Conservation (phyloP, 208 protist species). For the Crithidia brevicula region DNA sequence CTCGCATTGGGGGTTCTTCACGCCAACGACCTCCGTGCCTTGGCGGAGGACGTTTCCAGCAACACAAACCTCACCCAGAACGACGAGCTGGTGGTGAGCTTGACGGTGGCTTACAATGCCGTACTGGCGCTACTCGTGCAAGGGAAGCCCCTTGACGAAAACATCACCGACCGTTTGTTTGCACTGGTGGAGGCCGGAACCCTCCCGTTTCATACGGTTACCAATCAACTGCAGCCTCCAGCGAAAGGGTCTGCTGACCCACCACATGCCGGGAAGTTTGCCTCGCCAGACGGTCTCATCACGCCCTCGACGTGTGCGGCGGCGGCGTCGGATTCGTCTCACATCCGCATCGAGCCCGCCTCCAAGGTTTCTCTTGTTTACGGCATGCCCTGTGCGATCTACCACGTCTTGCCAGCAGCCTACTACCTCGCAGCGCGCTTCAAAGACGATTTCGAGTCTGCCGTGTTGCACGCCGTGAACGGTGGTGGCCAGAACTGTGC, state of each 20-base stretch:
- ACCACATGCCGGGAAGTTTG: constrained; percentile 32
- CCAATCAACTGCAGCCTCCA: constrained; percentile 27
- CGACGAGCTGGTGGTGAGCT: constrained; percentile 41
- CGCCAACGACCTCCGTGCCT: constrained; percentile 14
- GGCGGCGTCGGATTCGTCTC: constrained; percentile 21
- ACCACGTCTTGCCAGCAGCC: constrained; percentile 40
- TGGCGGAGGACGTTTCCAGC: constrained; percentile 28
- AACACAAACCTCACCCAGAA: constrained; percentile 38
- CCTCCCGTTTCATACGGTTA: constrained; percentile 41
- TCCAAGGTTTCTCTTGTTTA: constrained; percentile 36
- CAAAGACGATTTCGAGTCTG: constrained; percentile 36
- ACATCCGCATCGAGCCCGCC: constrained; percentile 40
- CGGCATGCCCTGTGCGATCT: constrained; percentile 42
- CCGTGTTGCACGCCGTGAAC: constrained; percentile 41
- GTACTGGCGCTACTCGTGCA: constrained; percentile 35
- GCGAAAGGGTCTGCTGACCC: constrained; percentile 25
- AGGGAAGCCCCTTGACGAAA: constrained; percentile 27
- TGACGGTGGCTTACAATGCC: constrained; percentile 46
- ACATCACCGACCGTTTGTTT: constrained; percentile 33
- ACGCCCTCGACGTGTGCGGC: constrained; percentile 40
- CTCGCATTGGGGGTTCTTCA: constrained; percentile 34
- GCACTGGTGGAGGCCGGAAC: constrained; percentile 30
- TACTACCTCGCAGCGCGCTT: constrained; percentile 51
- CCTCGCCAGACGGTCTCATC: constrained; percentile 40
- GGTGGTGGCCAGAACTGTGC: constrained; percentile 46